Conservation (phyloP, 2,329 filamentous ascomycete species). For the Diaporthe caulivora region DNA sequence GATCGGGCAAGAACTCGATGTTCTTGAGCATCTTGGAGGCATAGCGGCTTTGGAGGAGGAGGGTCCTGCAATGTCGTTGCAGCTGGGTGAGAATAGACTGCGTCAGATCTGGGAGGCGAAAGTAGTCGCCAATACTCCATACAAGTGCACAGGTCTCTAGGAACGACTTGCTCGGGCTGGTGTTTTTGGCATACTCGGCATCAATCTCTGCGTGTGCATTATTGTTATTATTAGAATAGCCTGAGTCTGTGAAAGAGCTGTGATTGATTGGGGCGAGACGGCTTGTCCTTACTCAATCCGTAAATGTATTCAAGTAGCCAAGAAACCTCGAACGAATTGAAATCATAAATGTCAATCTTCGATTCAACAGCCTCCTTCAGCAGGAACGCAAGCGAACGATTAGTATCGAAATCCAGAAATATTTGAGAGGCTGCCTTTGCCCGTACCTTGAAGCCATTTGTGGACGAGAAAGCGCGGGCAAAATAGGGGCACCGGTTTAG, state of each 20-base stretch:
- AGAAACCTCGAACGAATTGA: background rate
- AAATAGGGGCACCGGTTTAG: background rate
- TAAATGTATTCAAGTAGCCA: conserved; percentile 17
- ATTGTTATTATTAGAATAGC: background rate
- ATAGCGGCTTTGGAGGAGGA: background rate
- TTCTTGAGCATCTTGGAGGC: background rate
- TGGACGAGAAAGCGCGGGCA: background rate
- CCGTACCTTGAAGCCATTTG: background rate
- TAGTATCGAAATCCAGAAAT: too few species aligned
- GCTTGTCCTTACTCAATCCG: background rate
- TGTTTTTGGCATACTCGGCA: background rate
- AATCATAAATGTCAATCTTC: background rate
- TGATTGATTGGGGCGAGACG: background rate
- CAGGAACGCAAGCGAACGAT: background rate
- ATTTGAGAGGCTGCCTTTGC: too few species aligned
- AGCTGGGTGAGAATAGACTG: background rate
- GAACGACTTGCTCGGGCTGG: conserved; percentile 1
- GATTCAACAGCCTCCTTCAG: background rate
- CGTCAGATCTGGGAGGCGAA: background rate
- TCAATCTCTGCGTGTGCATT: background rate
- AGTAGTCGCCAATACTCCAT: conserved; percentile 12
- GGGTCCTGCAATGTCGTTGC: accelerated
- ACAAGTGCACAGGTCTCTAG: conserved; percentile 3
- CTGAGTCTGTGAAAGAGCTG: background rate
- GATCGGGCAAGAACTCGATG: background rate